phyloP scores from a whole-genome alignment of 257 asterid genomes.

The Nicotiana otophora region DNA sequence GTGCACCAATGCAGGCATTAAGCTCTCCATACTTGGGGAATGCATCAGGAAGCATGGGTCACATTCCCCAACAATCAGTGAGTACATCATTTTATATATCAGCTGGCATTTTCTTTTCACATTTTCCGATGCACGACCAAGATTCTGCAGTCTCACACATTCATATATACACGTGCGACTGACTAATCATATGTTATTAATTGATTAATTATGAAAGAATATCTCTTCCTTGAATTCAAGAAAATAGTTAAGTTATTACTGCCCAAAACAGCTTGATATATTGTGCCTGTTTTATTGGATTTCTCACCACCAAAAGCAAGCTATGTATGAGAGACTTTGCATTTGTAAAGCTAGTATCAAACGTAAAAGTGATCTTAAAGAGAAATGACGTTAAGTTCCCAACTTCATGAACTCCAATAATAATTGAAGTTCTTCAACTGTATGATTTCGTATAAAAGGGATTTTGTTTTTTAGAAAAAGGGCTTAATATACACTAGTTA shows the following conservation, averaged over 20 bases:
- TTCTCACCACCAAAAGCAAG: conserved; percentile 34
- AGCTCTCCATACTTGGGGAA: conserved; percentile 62
- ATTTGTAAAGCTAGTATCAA: neutral
- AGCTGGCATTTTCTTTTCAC: conserved; percentile 30
- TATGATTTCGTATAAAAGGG: neutral
- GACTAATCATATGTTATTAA: conserved; percentile 7
- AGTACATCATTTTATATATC: conserved; percentile 18
- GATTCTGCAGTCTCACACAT: conserved; percentile 19
- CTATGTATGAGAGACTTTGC: neutral
- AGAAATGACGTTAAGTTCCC: neutral
- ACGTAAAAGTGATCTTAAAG: neutral
- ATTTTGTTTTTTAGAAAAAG: too few species aligned
- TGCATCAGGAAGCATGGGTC: conserved; percentile 43
- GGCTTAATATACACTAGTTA: too few species aligned
- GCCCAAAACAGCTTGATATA: conserved; percentile 17
- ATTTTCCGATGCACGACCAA: conserved; percentile 42
- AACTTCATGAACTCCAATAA: neutral
- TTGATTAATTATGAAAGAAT: neutral
- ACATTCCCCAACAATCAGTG: conserved; percentile 46
- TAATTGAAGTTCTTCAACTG: neutral
- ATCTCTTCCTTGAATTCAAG: conserved; percentile 31
- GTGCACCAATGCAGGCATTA: conserved; percentile 39
- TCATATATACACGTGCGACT: conserved; percentile 25
- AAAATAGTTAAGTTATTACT: conserved; percentile 30
- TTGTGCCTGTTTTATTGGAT: conserved; percentile 58